Evolutionary conservation across 257 asterid species (phyloP), one percentile per base, ranked within the genome.

Genomic region (Jaltomata sinuosa): DNA sequence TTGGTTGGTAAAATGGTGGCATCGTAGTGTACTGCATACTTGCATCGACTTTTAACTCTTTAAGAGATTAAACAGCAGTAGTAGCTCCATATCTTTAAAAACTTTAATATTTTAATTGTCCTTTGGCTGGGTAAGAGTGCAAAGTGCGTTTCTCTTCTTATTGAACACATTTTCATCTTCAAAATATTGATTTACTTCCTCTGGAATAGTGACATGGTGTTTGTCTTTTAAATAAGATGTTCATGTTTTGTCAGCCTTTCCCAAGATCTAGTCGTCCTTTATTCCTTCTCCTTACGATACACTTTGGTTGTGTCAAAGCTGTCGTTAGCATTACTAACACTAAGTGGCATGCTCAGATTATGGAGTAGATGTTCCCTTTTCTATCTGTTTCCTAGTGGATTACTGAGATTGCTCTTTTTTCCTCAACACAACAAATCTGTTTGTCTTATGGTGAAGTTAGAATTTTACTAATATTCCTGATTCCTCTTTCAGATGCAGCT

Each of bases 401-500:
- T 16, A 49, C 82, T 16, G 10, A 27, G 19, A 77, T 77, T 49
- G 62, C 18, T 77, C 42, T 29, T 29, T 9, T 65, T 49, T 9
- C 0, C 19, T 49, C 82, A 18, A 49, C 18, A 29, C 29, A 29
- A 29, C 45, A 29, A 4, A 16, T 49, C 22, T 18, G 45, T 77
- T 29, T 49, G 40, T 49, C 45, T 49, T 77, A 15, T 49, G 45
- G 64, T 19, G 42, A 77, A 18, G 82, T 49, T 77, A 77, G 62
- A 77, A 77, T 49, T 49, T 49, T 49, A 49, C 29, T 69, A 19
- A 69, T 69, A 69, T 36, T 69, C 29, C 18, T 50, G 45, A 4
- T 42, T 83, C 27, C 49, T 42, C 27, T 72, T 88, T 69, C 92
- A 96, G 99, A 93, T 83, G 84, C 86, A 82, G 80, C 86, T 25